A percentile compares a stretch with the other conserved stretches of the same genome.
Evolutionary conservation across 345 rosid genomes (phyloP).

Genomic region (Gossypium turneri): DNA sequence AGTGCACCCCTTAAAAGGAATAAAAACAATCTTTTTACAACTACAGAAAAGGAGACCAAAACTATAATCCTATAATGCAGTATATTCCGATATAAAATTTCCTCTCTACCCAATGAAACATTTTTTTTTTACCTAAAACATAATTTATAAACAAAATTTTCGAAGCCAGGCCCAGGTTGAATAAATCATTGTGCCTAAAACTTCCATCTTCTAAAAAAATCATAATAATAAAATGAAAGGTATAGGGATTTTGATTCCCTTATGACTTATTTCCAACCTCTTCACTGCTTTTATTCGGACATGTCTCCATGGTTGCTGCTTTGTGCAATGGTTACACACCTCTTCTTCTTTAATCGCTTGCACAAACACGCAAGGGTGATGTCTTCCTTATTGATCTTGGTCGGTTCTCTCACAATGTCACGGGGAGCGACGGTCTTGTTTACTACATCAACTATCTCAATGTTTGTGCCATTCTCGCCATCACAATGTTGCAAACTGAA

Average conservation of each 20-base stretch:
- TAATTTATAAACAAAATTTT: neutral
- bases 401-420: neutral
- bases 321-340: neutral
- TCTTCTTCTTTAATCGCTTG: conserved; percentile 10
- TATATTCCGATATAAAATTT: neutral
- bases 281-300: neutral
- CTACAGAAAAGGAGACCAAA: neutral
- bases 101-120: neutral
- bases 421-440: neutral
- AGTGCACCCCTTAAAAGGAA: neutral
- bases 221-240: neutral
- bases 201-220: neutral
- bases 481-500: neutral
- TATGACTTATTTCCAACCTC: neutral
- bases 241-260: neutral
- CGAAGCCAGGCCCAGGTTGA: neutral
- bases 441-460: neutral
- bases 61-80: neutral
- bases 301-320: neutral
- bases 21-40: neutral
- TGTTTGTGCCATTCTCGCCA: neutral
- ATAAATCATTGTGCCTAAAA: neutral
- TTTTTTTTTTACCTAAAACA: neutral
- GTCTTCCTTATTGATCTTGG: neutral
- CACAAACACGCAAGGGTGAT: conserved; percentile 22